A percentile compares a stretch with the other conserved stretches of the same genome.
phyloP scores from a whole-genome alignment of 345 rosid genomes.

The Ceriops decandra region DNA sequence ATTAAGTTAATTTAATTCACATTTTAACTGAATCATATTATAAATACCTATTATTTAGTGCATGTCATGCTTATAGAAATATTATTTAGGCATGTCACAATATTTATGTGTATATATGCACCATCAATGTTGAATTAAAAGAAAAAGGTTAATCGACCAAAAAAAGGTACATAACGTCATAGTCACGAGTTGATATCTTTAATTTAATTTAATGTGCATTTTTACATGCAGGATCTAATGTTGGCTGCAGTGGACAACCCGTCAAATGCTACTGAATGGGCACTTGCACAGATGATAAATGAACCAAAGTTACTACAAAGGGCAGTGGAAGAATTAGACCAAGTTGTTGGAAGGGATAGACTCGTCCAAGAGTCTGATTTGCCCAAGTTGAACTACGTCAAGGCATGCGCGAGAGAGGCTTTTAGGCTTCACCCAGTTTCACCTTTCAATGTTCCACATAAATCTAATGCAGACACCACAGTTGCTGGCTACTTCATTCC shows the following conservation, averaged over 20 bases:
- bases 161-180: not conserved
- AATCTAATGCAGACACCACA: slow-evolving; percentile 31
- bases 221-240: slow-evolving; percentile 34
- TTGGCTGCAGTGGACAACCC: slow-evolving; percentile 45
- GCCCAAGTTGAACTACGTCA: slow-evolving; percentile 22
- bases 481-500: slow-evolving; percentile 41
- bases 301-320: slow-evolving; percentile 34
- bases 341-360: slow-evolving; percentile 40
- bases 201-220: not conserved
- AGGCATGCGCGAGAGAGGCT: slow-evolving; percentile 26
- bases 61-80: no score
- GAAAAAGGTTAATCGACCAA: slow-evolving; percentile 7
- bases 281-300: slow-evolving; percentile 46
- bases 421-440: slow-evolving; percentile 32
- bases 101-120: no score
- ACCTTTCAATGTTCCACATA: slow-evolving; percentile 42
- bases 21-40: no score
- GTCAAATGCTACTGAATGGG: slow-evolving; percentile 48
- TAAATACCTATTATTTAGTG: no score
- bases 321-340: slow-evolving; percentile 43
- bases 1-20: no score
- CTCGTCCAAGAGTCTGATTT: slow-evolving; percentile 36
- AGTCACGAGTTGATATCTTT: not conserved
- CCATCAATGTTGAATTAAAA: no score
- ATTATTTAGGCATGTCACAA: no score